Conservation (phyloP, 2,329 filamentous ascomycete genomes). For the Allantophomopsis cytisporea region DNA sequence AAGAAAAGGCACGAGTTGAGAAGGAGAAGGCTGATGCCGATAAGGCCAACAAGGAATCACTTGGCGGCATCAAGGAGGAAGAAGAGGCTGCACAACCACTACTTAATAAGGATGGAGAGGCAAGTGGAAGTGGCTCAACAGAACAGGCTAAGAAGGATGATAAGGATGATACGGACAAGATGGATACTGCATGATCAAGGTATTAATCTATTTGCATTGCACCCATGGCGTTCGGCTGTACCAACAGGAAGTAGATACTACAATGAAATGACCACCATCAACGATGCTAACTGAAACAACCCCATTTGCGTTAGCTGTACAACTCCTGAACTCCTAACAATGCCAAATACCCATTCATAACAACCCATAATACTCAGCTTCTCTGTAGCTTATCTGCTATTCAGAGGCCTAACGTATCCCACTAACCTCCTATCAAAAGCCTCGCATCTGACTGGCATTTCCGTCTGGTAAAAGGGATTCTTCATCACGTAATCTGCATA, state of each 20-base stretch:
- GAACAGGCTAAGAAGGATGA: slow-evolving; percentile 28
- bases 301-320: no score
- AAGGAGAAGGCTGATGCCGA: slow-evolving; percentile 60
- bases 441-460: slow-evolving; percentile 95
- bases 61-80: slow-evolving; percentile 76
- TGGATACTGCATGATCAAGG: slow-evolving; percentile 64
- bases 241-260: slow-evolving; percentile 10
- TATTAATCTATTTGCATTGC: slow-evolving; percentile 13
- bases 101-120: slow-evolving; percentile 48
- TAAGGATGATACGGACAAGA: slow-evolving; percentile 57
- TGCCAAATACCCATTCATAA: background rate
- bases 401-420: slow-evolving; percentile 65
- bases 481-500: slow-evolving; percentile 99
- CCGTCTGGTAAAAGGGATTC: slow-evolving; percentile 95
- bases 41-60: slow-evolving; percentile 51
- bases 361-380: background rate
- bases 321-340: slow-evolving; percentile 1
- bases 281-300: no score
- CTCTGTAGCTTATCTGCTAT: slow-evolving; percentile 33
- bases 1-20: slow-evolving; percentile 89
- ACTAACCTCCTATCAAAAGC: slow-evolving; percentile 81
- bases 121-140: slow-evolving; percentile 41
- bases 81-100: slow-evolving; percentile 52
- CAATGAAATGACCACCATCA: no score
- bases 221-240: slow-evolving; percentile 19